A percentile compares a stretch with the other conserved stretches of the same genome.
These are phyloP conservation scores for Mucor plumbeus DNA, from an alignment of 371 early-diverging fungal species.

Conservation along the genomic window DNA sequence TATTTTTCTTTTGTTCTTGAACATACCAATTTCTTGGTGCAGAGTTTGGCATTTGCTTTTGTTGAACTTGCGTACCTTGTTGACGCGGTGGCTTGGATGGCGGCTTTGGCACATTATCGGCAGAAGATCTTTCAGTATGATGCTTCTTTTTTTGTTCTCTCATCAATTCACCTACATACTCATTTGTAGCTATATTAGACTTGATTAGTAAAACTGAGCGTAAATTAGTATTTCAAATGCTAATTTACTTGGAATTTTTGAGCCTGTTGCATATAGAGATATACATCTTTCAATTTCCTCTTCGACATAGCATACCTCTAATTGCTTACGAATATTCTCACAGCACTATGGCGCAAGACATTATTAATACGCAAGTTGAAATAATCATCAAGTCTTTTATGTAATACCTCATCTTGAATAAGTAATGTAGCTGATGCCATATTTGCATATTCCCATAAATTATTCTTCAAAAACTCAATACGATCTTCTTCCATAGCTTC, in stretches of 20 bases:
- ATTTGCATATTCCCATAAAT: constrained; percentile 55
- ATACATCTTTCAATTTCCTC: constrained; percentile 37
- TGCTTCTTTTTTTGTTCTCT: constrained; percentile 25
- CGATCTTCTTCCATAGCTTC: constrained; percentile 50
- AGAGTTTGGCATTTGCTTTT: background rate
- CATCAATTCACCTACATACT: constrained; percentile 37
- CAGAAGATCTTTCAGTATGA: constrained; percentile 5
- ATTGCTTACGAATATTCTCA: constrained; percentile 39
- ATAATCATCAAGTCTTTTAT: too few relatives aligned
- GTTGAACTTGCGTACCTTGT: background rate
- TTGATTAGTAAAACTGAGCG: background rate
- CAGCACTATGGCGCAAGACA: constrained; percentile 31
- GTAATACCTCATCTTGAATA: constrained; percentile 45
- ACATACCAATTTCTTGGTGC: background rate
- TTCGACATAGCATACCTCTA: constrained; percentile 39
- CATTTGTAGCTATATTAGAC: constrained; percentile 32
- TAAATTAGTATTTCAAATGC: background rate
- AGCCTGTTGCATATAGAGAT: constrained; percentile 36
- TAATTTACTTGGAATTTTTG: constrained; percentile 35
- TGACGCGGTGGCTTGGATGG: constrained; percentile 12
- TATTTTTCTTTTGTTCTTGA: background rate
- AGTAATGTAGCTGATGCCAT: constrained; percentile 40
- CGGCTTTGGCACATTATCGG: background rate
- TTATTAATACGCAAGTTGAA: background rate
- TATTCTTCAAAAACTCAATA: constrained; percentile 39